Conservation (phyloP, 169 alveolate genomes). For the Perkinsus olseni region DNA sequence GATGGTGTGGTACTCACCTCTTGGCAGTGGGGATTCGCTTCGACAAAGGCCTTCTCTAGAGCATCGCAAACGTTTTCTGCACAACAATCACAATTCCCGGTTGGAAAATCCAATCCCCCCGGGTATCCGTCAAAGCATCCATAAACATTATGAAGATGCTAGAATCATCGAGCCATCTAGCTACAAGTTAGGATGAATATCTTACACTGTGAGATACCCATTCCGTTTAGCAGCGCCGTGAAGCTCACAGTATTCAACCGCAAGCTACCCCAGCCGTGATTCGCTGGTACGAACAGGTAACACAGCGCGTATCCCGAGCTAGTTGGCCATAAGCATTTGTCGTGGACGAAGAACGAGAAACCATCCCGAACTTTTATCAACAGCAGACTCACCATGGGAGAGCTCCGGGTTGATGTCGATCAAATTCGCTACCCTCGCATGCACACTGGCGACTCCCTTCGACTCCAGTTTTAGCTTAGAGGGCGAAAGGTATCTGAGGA, state of each 20-base stretch:
- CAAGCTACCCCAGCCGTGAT: neutral
- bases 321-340: neutral
- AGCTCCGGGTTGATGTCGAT: neutral
- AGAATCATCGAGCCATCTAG: too few species aligned
- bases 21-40: neutral
- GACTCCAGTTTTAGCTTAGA: neutral
- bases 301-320: too few species aligned
- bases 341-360: neutral
- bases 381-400: neutral
- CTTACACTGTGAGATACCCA: neutral
- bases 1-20: neutral
- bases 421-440: neutral
- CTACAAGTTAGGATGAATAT: neutral
- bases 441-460: neutral
- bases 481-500: neutral
- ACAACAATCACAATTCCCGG: neutral
- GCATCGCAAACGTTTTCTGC: neutral
- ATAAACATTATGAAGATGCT: neutral
- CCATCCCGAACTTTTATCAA: neutral
- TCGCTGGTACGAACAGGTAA: neutral
- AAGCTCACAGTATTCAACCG: neutral
- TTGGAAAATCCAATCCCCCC: neutral
- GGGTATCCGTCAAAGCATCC: neutral
- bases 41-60: neutral
- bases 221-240: neutral